Percentiles rank a stretch among this genome's conserved stretches.
These are phyloP conservation scores for Annulohypoxylon truncatum DNA, from an alignment of 2,329 filamentous ascomycete species.

Conservation along the genomic window DNA sequence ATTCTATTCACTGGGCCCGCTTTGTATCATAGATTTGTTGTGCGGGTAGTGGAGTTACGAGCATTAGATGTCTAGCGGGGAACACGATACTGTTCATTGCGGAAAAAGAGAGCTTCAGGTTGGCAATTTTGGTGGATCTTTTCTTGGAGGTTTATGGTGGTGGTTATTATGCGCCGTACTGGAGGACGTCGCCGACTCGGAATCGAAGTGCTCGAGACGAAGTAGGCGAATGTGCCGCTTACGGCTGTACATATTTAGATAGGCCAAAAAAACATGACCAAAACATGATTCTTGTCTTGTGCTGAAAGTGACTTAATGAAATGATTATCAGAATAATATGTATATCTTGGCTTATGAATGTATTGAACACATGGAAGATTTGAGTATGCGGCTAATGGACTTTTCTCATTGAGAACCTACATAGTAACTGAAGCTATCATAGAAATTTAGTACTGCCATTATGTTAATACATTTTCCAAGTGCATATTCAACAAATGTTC, in stretches of 20 bases:
- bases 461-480: not conserved
- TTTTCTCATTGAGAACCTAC: too few relatives aligned
- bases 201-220: constrained; percentile 55
- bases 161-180: constrained; percentile 32
- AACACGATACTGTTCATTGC: constrained; percentile 21
- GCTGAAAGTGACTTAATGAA: not conserved
- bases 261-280: constrained; percentile 36
- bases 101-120: constrained; percentile 18
- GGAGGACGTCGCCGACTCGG: constrained; percentile 45
- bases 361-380: not conserved
- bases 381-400: not conserved
- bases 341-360: not conserved
- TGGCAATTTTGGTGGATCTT: constrained; percentile 33
- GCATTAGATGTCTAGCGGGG: constrained; percentile 40
- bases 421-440: too few relatives aligned
- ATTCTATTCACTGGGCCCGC: constrained; percentile 27
- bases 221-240: constrained; percentile 36
- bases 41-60: constrained; percentile 44
- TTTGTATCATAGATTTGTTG: constrained; percentile 48
- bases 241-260: constrained; percentile 46
- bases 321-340: not conserved
- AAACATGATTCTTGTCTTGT: constrained; percentile 4
- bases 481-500: not conserved
- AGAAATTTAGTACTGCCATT: too few relatives aligned
- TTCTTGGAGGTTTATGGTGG: constrained; percentile 21